A percentile compares a stretch with the other conserved stretches of the same genome.
Evolutionary conservation across 2,329 filamentous ascomycete genomes (phyloP).

Genomic region (Xylariaceae sp.): DNA sequence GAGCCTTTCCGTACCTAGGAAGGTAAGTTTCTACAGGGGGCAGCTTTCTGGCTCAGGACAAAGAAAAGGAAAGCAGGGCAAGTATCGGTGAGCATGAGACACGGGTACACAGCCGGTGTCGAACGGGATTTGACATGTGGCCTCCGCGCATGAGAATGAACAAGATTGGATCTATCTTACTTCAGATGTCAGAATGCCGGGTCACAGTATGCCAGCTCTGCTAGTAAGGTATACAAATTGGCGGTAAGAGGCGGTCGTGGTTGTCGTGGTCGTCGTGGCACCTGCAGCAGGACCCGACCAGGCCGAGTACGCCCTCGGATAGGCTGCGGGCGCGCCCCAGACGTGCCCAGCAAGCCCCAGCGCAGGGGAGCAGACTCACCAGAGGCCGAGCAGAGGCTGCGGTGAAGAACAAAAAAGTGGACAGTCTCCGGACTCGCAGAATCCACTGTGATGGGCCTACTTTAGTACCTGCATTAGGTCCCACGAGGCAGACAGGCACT

Average conservation of each 20-base stretch:
- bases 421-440: slow-evolving; percentile 6
- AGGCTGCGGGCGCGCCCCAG: not conserved
- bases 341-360: too few species aligned
- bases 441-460: slow-evolving; percentile 8
- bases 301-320: too few species aligned
- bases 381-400: slow-evolving; percentile 3
- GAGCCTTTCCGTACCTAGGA: slow-evolving; percentile 28
- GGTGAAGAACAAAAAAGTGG: slow-evolving; percentile 10
- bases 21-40: too few species aligned
- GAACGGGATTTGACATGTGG: too few species aligned
- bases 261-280: too few species aligned
- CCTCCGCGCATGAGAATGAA: too few species aligned
- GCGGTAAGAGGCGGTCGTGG: too few species aligned
- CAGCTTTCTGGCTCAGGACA: too few species aligned
- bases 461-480: slow-evolving; percentile 28
- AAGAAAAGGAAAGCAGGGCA: slow-evolving; percentile 14
- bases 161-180: slow-evolving; percentile 7
- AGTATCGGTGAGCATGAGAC: slow-evolving; percentile 34
- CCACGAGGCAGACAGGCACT: slow-evolving; percentile 21
- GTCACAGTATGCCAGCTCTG: too few species aligned
- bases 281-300: not conserved
- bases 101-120: slow-evolving; percentile 13
- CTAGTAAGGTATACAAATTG: not conserved
- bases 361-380: too few species aligned
- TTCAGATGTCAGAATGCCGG: not conserved